These are phyloP conservation scores for Sugiyamaella boreocaroliniensis DNA, from an alignment of 805 yeast genomes.

Conservation along the genomic window DNA sequence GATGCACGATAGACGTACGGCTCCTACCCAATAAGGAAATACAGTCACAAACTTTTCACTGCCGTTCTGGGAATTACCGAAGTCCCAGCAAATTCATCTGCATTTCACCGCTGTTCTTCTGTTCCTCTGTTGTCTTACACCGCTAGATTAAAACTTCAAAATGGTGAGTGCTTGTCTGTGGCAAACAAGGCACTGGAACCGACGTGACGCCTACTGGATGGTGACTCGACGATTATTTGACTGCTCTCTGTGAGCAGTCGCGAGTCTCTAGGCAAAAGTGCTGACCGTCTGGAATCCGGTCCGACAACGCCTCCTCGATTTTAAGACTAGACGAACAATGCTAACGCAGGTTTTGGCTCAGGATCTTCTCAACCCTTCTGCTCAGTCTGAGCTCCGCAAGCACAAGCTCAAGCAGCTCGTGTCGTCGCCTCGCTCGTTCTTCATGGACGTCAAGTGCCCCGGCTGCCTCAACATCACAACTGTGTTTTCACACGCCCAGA, in stretches of 20 bases:
- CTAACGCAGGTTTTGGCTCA: slow-evolving; percentile 80
- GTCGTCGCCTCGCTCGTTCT: slow-evolving; percentile 96
- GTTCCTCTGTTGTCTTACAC: background rate
- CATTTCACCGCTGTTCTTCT: background rate
- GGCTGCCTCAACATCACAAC: slow-evolving; percentile 99
- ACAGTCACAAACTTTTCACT: background rate
- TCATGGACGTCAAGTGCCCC: slow-evolving; percentile 99
- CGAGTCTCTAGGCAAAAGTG: too few species aligned
- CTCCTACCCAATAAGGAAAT: background rate
- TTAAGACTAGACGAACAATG: background rate
- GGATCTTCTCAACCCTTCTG: slow-evolving; percentile 97
- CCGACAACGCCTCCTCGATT: too few species aligned
- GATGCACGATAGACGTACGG: background rate
- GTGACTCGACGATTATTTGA: background rate
- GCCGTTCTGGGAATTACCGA: background rate
- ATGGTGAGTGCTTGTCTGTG: background rate
- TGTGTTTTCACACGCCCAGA: slow-evolving; percentile 99
- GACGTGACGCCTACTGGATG: too few species aligned
- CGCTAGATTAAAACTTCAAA: background rate
- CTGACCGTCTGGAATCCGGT: too few species aligned
- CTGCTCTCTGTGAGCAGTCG: background rate
- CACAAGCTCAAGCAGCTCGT: slow-evolving; percentile 98
- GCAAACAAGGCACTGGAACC: background rate
- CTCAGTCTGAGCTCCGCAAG: slow-evolving; percentile 92
- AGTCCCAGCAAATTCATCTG: background rate